Base-by-base conservation (phyloP, 2,329 filamentous ascomycete species). In the Alternaria ventricosa region DNA sequence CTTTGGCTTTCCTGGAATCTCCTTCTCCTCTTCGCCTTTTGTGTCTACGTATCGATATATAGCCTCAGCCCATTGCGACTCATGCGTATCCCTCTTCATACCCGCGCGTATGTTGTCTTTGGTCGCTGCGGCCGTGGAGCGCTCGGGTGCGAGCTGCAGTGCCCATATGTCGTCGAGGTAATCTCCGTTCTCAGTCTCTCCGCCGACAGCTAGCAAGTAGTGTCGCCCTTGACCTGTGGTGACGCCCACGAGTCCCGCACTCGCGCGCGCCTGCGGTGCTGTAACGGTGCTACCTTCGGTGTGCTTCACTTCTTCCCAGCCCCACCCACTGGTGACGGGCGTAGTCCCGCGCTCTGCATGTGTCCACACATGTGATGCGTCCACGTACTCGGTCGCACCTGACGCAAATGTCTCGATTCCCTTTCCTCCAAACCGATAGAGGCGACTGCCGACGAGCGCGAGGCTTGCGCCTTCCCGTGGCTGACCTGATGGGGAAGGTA, bases 151-250 rank as follows among this genome's bases (percentile, higher is more conserved):
- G 4, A 88, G 76, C 70, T 87, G 86, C 60, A 87, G 80, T 1
- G 84, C 80, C 85, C 85, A 87, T 4, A 87, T 79, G 63, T 87
- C 86, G 46, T 73, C 76, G 10, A 80, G 62, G 23, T 70, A 72
- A 9, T 67, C 71, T n/a, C 65, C 63, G 22, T 65, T 65, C 27
- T 75, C 72, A 12, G 66, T 64, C 18, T 80, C 78, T 7, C 86
- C 86, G 13, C 86, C 83, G 58, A 87, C 74, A 44, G 85, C 83
- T 3, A 87, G 74, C 1, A 88, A 79, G 68, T 86, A 87, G 44
- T 84, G 78, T 10, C 86, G 80, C 6, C 85, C 86, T 63, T 84
- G 83, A 10, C 85, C 86, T 0, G 85, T 86, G 0, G 81, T 82
- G 9, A 87, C 72, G 10, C 82, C 80, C 3, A 84, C 69, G 10